A percentile compares a stretch with the other conserved stretches of the same genome.
These are phyloP conservation scores for Biscogniauxia mediterranea DNA, from an alignment of 2,329 filamentous ascomycete species.

Conservation along the genomic window DNA sequence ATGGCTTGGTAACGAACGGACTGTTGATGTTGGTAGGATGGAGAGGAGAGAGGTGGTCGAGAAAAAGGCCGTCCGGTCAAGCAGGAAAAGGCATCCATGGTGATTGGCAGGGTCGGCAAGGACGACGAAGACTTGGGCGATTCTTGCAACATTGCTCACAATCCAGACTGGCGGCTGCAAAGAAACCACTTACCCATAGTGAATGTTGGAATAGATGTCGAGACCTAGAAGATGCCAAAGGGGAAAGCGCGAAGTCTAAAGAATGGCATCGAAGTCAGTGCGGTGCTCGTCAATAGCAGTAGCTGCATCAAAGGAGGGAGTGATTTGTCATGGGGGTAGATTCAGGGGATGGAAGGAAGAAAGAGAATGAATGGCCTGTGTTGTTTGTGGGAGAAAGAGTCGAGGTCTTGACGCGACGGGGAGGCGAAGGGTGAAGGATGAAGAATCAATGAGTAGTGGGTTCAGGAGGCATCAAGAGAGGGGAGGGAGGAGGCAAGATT, in stretches of 20 bases:
- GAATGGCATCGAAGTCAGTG: constrained; percentile 26
- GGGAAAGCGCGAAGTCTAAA: constrained; percentile 30
- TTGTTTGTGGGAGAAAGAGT: not conserved
- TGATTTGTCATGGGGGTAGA: not conserved
- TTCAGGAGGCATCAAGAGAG: not conserved
- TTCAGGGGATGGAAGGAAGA: not conserved
- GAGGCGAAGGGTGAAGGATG: not conserved
- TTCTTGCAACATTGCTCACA: constrained; percentile 25
- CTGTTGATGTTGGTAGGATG: constrained; percentile 23
- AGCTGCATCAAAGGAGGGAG: constrained; percentile 8
- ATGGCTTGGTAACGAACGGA: constrained; percentile 25
- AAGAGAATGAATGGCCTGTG: not conserved
- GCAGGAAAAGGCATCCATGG: constrained; percentile 10
- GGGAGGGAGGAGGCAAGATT: not conserved
- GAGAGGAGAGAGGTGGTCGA: constrained; percentile 11
- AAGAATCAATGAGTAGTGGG: not conserved
- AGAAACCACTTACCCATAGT: constrained; percentile 47
- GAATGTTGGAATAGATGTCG: constrained; percentile 33
- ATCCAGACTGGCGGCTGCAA: constrained; percentile 23
- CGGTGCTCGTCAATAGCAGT: constrained; percentile 1
- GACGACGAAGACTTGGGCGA: constrained; percentile 12
- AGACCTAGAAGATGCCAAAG: constrained; percentile 26
- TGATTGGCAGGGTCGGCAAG: constrained; percentile 17
- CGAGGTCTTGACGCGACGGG: not conserved
- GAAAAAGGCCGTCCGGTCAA: constrained; percentile 6